Percentiles rank a stretch among this genome's conserved stretches.
Conservation (phyloP, 2,329 filamentous ascomycete genomes). For the Stagonosporopsis tanaceti region DNA sequence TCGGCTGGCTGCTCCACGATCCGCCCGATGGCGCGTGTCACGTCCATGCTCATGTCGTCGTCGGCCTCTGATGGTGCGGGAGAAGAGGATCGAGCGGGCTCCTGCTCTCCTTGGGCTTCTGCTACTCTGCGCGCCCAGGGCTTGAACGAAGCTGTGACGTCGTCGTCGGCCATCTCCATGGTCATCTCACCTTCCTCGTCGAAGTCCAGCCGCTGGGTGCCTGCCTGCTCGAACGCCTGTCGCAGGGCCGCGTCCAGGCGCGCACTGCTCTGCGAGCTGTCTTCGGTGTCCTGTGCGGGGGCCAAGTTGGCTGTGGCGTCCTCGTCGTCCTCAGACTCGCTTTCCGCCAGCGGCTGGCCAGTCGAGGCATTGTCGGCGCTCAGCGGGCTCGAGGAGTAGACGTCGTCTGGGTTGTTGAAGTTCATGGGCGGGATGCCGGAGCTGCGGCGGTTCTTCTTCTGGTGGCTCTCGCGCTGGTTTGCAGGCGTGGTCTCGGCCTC, state of each 20-base stretch:
- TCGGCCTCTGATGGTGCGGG: conserved; percentile 55
- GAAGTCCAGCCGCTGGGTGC: conserved; percentile 71
- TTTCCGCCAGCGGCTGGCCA: conserved; percentile 58
- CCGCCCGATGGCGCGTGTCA: conserved; percentile 81
- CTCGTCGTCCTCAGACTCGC: conserved; percentile 69
- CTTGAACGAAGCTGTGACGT: conserved; percentile 76
- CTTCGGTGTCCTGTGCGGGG: conserved; percentile 63
- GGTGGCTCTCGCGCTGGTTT: conserved; percentile 70
- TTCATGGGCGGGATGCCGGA: conserved; percentile 72
- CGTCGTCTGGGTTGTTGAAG: conserved; percentile 69
- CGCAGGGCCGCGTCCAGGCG: conserved; percentile 80
- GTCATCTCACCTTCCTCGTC: conserved; percentile 63
- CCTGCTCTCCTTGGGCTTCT: conserved; percentile 38
- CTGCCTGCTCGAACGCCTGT: conserved; percentile 77
- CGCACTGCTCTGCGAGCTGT: conserved; percentile 71
- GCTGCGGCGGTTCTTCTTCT: conserved; percentile 67
- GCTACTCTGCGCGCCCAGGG: conserved; percentile 72
- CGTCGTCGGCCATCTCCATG: conserved; percentile 67
- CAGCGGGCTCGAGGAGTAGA: conserved; percentile 80
- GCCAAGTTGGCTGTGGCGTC: conserved; percentile 70
- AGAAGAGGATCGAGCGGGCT: conserved; percentile 59
- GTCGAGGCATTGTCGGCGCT: conserved; percentile 63
- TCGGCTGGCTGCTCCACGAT: conserved; percentile 67
- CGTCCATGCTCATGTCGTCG: conserved; percentile 89
- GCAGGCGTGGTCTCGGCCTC: conserved; percentile 67